Base-by-base conservation (phyloP, 208 protist species). In the Herpetomonas muscarum region DNA sequence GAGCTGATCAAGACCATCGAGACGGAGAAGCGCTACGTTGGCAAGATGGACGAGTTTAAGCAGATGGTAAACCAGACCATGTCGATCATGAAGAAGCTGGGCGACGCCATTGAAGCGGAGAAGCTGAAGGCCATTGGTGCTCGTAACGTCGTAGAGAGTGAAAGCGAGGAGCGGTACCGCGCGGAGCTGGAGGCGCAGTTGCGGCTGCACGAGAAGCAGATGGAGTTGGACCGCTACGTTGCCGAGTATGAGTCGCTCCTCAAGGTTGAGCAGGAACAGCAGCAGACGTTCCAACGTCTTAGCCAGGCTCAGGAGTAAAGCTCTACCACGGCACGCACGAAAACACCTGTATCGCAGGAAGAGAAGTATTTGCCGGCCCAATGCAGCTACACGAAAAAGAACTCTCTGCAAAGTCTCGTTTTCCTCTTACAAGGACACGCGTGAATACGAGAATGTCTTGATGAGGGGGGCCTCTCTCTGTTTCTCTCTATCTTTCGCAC, bases 81-180 rank as follows among this genome's bases (percentile, higher is more conserved):
- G 86, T 64, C 55, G 3, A 83, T 91, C 60, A 86, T 96, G 3
- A 70, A 89, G 67, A 55, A 73, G 13, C 72, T 92, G 1, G 86
- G 86, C 25, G 62, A 81, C 15, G 83, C 80, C 21, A 96, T 96
- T 69, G 89, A 96, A 52, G 45, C 76, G 12, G 83, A 93, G 59
- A 93, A 93, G 57, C 73, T 96, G 4, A 86, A 76, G 48, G 89
- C 89, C 1, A 92, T 96, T 46, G 89, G 89, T 12, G 70, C 75
- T 0, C 83, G 89, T 36, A 91, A 93, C 63, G 76, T 86, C 56
- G 89, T 93, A n/a, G 84, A 96, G 65, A 87, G 86, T 53, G 89
- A 96, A 64, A 72, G 74, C 9, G 89, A 96, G 70, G 82, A 90
- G 50, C 77, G 89, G 7, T 78, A 73, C 30, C 79, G 86, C 34